These are phyloP conservation scores for Cercospora citrullina DNA, from an alignment of 2,329 filamentous ascomycete species.

Conservation along the genomic window DNA sequence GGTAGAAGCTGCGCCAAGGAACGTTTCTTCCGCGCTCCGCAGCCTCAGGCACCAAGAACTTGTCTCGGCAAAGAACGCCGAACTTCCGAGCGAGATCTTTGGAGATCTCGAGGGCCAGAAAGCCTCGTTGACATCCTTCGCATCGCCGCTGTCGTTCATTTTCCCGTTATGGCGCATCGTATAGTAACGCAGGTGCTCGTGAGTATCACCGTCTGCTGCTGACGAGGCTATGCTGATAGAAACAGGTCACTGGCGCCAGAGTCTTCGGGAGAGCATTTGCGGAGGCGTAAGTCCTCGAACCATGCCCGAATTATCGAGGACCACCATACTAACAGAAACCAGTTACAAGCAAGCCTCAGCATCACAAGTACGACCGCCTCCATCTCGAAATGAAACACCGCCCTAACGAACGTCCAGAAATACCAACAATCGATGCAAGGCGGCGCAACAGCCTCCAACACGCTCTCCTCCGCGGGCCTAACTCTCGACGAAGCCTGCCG, in stretches of 20 bases:
- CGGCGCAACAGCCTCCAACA: slow-evolving; percentile 47
- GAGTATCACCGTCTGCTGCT: background rate
- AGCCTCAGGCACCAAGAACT: background rate
- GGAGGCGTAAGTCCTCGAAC: slow-evolving; percentile 59
- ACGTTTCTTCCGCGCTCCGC: no score
- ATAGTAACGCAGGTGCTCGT: slow-evolving; percentile 86
- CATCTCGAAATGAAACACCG: background rate
- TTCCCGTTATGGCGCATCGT: slow-evolving; percentile 68
- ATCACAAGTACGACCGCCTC: slow-evolving; percentile 46
- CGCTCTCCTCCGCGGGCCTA: slow-evolving; percentile 68
- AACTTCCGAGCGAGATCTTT: slow-evolving; percentile 22
- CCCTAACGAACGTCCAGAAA: slow-evolving; percentile 54
- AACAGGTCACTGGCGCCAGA: slow-evolving; percentile 72
- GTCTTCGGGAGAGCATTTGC: slow-evolving; percentile 90
- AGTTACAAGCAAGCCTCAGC: slow-evolving; percentile 87
- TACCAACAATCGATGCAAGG: slow-evolving; percentile 33
- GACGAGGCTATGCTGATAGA: slow-evolving; percentile 1
- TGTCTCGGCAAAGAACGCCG: background rate
- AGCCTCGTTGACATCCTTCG: slow-evolving; percentile 14
- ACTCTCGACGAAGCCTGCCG: slow-evolving; percentile 95
- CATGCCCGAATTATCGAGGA: background rate
- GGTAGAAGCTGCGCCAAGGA: no score
- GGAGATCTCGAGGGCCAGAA: slow-evolving; percentile 10
- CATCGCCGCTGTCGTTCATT: slow-evolving; percentile 11
- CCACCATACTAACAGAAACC: slow-evolving; percentile 8